Evolutionary conservation across 257 asterid genomes (phyloP).

Genomic region (Solanum okadae): DNA sequence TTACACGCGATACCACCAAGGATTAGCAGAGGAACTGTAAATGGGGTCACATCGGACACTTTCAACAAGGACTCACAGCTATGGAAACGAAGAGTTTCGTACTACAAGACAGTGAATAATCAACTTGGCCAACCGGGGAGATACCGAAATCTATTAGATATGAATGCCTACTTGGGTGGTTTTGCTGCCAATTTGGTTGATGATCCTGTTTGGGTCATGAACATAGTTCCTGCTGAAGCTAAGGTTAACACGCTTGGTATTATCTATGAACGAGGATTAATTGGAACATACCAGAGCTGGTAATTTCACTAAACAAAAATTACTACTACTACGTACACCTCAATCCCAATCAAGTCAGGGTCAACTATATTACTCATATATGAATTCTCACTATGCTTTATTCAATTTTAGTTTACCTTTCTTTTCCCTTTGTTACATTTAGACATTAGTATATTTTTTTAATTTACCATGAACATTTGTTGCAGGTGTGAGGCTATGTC

Average conservation of each 20-base stretch:
- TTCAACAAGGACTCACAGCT: constrained; percentile 41
- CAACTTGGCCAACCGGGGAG: constrained; percentile 55
- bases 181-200: constrained; percentile 55
- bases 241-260: constrained; percentile 57
- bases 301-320: background rate
- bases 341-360: background rate
- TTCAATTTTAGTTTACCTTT: background rate
- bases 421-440: background rate
- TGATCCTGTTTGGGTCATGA: constrained; percentile 86
- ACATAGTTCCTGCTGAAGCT: constrained; percentile 63
- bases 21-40: constrained; percentile 41
- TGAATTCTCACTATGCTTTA: background rate
- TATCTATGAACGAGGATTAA: constrained; percentile 73
- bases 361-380: background rate
- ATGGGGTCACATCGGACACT: constrained; percentile 26
- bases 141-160: constrained; percentile 69
- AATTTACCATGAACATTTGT: background rate
- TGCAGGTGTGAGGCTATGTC: constrained; percentile 96
- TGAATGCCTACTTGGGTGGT: constrained; percentile 84
- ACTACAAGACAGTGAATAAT: constrained; percentile 54
- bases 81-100: constrained; percentile 61
- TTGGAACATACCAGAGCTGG: constrained; percentile 88
- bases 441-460: background rate
- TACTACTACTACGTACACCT: background rate
- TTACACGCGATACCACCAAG: constrained; percentile 57